These are phyloP conservation scores for Ostreobium quekettii DNA, from an alignment of 139 green algal species.

Conservation along the genomic window DNA sequence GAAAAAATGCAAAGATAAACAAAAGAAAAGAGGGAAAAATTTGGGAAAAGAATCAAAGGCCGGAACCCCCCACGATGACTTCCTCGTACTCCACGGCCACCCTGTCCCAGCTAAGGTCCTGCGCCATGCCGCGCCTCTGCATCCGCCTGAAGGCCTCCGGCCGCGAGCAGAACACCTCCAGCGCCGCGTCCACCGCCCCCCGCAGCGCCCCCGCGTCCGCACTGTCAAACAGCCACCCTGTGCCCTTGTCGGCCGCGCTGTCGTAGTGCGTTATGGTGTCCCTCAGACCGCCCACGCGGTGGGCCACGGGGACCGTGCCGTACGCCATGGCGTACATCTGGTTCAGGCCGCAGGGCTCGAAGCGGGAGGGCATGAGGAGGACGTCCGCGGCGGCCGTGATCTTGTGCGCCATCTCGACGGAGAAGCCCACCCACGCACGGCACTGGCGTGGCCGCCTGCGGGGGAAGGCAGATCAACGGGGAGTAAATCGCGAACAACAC, in stretches of 20 bases:
- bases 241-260: slow-evolving; percentile 66
- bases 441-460: slow-evolving; percentile 42
- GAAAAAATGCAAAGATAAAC: no score
- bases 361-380: slow-evolving; percentile 83
- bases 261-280: slow-evolving; percentile 81
- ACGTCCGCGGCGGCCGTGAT: slow-evolving; percentile 77
- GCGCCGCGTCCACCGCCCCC: slow-evolving; percentile 49
- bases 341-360: slow-evolving; percentile 77
- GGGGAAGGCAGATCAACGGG: no score
- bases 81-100: slow-evolving; percentile 58
- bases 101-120: slow-evolving; percentile 59
- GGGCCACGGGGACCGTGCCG: slow-evolving; percentile 88
- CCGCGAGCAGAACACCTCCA: slow-evolving; percentile 67
- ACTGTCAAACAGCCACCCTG: slow-evolving; percentile 35
- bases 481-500: no score
- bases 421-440: slow-evolving; percentile 87
- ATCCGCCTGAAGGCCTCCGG: slow-evolving; percentile 53
- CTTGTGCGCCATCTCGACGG: slow-evolving; percentile 77
- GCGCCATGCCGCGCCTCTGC: slow-evolving; percentile 62
- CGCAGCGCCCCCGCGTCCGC: slow-evolving; percentile 52
- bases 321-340: slow-evolving; percentile 95
- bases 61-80: slow-evolving; percentile 52
- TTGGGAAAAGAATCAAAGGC: no score
- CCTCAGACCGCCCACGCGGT: slow-evolving; percentile 74
- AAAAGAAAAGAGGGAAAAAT: no score